Evolutionary conservation across 23 red algal genomes (phyloP).

Genomic region (Cyanidiococcus yangmingshanensis): DNA sequence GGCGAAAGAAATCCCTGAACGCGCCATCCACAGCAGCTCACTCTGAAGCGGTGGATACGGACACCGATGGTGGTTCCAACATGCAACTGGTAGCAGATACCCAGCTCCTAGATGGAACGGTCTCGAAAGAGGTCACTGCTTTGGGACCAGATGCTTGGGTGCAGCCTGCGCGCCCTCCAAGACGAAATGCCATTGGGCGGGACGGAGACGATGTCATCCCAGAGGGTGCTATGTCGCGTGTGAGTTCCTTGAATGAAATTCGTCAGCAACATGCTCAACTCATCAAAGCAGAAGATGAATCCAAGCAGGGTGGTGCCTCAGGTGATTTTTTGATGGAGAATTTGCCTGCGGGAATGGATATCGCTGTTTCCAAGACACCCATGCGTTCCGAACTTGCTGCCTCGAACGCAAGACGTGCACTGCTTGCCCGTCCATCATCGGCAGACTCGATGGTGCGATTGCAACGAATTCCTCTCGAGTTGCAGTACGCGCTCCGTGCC

Average conservation of each 20-base stretch:
- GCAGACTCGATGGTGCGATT: not conserved
- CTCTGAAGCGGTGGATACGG: not conserved
- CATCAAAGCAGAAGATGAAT: not conserved
- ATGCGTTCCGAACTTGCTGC: not conserved
- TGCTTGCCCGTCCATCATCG: not conserved
- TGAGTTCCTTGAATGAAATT: conserved; percentile 13
- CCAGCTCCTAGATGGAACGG: not conserved
- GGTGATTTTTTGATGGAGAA: not conserved
- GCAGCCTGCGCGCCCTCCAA: not conserved
- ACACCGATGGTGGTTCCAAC: not conserved
- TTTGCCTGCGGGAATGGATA: not conserved
- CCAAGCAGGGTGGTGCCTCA: not conserved
- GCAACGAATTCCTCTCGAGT: not conserved
- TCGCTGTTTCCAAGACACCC: not conserved
- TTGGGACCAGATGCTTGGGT: not conserved
- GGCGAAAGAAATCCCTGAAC: not conserved
- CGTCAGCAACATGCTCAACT: conserved; percentile 8
- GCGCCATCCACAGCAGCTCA: not conserved
- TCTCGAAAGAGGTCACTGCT: not conserved
- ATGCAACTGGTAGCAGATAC: not conserved
- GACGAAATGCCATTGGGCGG: not conserved
- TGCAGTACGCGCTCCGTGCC: conserved; percentile 69
- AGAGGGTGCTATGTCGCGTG: conserved; percentile 16
- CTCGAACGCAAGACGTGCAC: not conserved
- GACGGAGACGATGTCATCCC: conserved; percentile 11